These are phyloP conservation scores for Cladophialophora psammophila DNA, from an alignment of 2,329 filamentous ascomycete species.

Conservation along the genomic window DNA sequence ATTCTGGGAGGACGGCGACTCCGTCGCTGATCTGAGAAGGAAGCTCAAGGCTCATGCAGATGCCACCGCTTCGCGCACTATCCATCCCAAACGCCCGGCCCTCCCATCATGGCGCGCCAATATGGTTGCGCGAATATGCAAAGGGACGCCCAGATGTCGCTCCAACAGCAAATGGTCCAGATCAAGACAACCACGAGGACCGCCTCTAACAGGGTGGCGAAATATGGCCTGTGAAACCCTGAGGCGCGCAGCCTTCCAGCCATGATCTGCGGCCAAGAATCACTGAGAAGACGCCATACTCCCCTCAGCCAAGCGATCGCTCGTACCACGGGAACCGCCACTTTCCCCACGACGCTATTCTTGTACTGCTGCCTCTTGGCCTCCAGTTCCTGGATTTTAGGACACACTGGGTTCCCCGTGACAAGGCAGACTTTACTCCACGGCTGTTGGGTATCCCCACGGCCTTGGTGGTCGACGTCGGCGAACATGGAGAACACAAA, in stretches of 20 bases:
- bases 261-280: not conserved
- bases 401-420: not conserved
- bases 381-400: not conserved
- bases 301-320: slow-evolving; percentile 3
- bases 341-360: not conserved
- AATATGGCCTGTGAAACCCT: not conserved
- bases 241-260: not conserved
- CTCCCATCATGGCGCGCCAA: not conserved
- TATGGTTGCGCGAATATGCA: not conserved
- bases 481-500: slow-evolving; percentile 1
- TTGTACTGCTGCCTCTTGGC: slow-evolving; percentile 7
- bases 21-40: too few species aligned
- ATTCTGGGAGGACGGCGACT: too few species aligned
- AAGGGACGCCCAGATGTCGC: not conserved
- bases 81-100: too few species aligned
- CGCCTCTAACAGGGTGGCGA: not conserved
- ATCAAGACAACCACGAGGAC: not conserved
- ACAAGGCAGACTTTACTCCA: slow-evolving; percentile 10
- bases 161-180: not conserved
- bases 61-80: too few species aligned
- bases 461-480: not conserved
- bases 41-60: too few species aligned
- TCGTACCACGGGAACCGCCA: not conserved
- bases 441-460: not conserved
- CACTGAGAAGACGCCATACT: not conserved